These are phyloP conservation scores for Uronychia binucleata DNA, from an alignment of 73 alveolate genomes.

Conservation along the genomic window DNA sequence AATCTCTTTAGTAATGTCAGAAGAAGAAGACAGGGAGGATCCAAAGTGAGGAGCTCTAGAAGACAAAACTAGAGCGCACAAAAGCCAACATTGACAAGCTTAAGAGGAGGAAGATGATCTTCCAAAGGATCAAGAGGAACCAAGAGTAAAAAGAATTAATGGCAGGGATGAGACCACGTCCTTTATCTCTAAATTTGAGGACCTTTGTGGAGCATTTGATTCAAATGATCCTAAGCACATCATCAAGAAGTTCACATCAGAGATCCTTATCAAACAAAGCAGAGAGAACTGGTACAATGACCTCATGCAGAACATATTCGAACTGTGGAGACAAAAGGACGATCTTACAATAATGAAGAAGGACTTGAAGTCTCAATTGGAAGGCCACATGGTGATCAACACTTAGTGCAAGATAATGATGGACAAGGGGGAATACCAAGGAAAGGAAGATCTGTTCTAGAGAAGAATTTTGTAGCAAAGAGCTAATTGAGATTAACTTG, in stretches of 20 bases:
- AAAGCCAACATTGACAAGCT: neutral
- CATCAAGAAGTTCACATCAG: neutral
- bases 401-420: neutral
- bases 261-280: neutral
- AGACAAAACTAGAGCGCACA: neutral
- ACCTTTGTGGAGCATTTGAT: neutral
- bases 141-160: neutral
- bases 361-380: neutral
- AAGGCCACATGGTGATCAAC: neutral
- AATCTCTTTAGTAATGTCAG: neutral
- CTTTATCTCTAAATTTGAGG: neutral
- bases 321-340: neutral
- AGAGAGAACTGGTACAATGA: neutral
- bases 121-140: neutral
- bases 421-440: neutral
- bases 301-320: neutral
- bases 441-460: neutral
- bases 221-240: neutral
- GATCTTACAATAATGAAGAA: neutral
- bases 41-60: neutral
- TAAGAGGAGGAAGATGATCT: neutral
- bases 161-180: neutral
- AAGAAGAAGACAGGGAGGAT: neutral
- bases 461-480: neutral
- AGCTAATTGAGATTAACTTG: neutral